Evolutionary conservation across 73 alveolate species (phyloP).

Genomic region (Paramecium tetraurelia): DNA sequence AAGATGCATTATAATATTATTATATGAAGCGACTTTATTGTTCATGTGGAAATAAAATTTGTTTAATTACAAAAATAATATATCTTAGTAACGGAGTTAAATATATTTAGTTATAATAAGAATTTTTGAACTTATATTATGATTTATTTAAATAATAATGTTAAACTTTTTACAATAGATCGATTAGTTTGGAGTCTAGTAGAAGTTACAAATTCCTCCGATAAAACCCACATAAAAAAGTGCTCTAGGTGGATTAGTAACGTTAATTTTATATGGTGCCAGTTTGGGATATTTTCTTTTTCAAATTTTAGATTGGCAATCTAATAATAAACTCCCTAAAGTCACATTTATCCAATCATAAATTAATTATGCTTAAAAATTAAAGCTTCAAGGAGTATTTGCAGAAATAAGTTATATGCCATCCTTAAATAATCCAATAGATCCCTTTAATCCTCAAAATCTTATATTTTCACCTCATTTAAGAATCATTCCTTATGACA

Average conservation of each 20-base stretch:
- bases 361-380: background rate
- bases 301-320: background rate
- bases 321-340: background rate
- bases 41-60: background rate
- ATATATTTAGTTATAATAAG: background rate
- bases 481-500: background rate
- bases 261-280: background rate
- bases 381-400: background rate
- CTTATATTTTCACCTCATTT: background rate
- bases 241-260: background rate
- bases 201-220: background rate
- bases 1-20: background rate
- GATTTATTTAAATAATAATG: background rate
- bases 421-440: background rate
- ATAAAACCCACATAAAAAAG: background rate
- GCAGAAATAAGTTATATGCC: background rate
- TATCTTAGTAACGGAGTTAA: too few species aligned
- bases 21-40: background rate
- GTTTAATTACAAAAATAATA: too few species aligned
- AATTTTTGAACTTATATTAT: background rate
- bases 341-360: background rate
- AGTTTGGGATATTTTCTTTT: slow-evolving; percentile 22
- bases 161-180: background rate
- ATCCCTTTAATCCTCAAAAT: background rate
- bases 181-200: background rate